phyloP scores from a whole-genome alignment of 306 rosid species.

The Fragaria ananassa region DNA sequence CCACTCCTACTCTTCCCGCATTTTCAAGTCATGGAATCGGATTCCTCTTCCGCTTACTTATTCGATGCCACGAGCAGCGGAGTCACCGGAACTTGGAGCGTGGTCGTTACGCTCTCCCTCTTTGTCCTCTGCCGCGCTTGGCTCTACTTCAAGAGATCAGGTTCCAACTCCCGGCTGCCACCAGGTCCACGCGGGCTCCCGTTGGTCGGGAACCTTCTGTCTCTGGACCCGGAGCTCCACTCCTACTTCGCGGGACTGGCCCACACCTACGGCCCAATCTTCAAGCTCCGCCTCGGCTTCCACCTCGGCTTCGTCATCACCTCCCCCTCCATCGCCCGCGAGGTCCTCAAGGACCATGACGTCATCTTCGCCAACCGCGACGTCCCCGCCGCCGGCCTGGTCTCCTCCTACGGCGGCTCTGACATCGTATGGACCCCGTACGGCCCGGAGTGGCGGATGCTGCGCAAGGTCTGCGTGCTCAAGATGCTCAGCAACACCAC shows the following conservation, averaged over 20 bases:
- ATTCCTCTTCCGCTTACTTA: no score
- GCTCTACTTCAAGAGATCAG: constrained; percentile 18
- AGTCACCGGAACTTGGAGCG: neutral
- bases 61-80: neutral
- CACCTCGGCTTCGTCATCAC: constrained; percentile 43
- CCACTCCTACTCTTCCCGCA: neutral
- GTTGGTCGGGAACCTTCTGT: constrained; percentile 58
- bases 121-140: constrained; percentile 14
- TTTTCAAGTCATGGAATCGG: no score
- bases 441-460: constrained; percentile 79
- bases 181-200: constrained; percentile 77
- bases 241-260: constrained; percentile 51
- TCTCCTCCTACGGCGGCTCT: constrained; percentile 42
- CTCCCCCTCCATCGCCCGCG: constrained; percentile 50
- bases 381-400: constrained; percentile 42
- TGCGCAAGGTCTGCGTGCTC: constrained; percentile 53
- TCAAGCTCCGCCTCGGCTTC: constrained; percentile 61
- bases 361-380: constrained; percentile 75
- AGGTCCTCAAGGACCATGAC: constrained; percentile 62
- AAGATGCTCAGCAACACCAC: constrained; percentile 66
- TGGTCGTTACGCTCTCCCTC: neutral
- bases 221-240: constrained; percentile 72
- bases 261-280: constrained; percentile 50
- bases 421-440: constrained; percentile 68
- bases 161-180: constrained; percentile 22